These are phyloP conservation scores for Sporobolomyces phaffii DNA, from an alignment of 768 basidiomycete genomes.

Conservation along the genomic window DNA sequence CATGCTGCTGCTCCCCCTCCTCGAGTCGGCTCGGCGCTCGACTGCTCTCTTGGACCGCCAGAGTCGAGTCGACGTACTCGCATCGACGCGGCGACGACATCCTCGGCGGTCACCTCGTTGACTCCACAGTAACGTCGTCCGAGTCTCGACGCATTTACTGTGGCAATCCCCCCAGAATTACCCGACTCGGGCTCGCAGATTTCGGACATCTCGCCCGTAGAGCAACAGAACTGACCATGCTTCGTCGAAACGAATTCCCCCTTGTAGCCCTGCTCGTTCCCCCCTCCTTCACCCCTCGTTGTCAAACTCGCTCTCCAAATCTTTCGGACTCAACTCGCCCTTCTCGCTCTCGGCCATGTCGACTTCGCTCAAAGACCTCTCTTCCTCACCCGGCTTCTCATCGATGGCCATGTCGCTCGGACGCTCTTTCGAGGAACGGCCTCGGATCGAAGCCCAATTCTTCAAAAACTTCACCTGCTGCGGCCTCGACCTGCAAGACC, in stretches of 20 bases:
- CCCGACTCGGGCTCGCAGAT: not conserved
- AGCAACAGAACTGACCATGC: not conserved
- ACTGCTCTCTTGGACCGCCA: too few relatives aligned
- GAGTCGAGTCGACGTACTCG: too few relatives aligned
- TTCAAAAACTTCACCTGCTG: slow-evolving; percentile 89
- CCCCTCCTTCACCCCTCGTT: slow-evolving; percentile 37
- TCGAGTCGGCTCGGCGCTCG: too few relatives aligned
- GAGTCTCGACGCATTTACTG: too few relatives aligned
- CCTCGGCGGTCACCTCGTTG: too few relatives aligned
- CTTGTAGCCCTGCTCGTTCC: slow-evolving; percentile 25
- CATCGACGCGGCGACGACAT: too few relatives aligned
- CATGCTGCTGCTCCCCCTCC: not conserved
- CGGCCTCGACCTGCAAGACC: slow-evolving; percentile 66
- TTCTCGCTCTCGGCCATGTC: slow-evolving; percentile 39
- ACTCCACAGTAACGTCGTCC: too few relatives aligned
- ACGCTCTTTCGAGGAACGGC: slow-evolving; percentile 41
- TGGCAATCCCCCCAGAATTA: not conserved
- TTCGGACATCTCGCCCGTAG: not conserved
- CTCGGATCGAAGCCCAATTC: slow-evolving; percentile 43
- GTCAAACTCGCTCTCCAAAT: slow-evolving; percentile 32
- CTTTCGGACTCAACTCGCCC: slow-evolving; percentile 38
- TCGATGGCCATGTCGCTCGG: slow-evolving; percentile 40
- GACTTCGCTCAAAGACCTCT: slow-evolving; percentile 31
- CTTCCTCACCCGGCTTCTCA: slow-evolving; percentile 39
- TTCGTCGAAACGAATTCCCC: not conserved